Percentiles rank a stretch among this genome's conserved stretches.
Conservation (phyloP, 2,329 filamentous ascomycete genomes). For the Apiospora marii region DNA sequence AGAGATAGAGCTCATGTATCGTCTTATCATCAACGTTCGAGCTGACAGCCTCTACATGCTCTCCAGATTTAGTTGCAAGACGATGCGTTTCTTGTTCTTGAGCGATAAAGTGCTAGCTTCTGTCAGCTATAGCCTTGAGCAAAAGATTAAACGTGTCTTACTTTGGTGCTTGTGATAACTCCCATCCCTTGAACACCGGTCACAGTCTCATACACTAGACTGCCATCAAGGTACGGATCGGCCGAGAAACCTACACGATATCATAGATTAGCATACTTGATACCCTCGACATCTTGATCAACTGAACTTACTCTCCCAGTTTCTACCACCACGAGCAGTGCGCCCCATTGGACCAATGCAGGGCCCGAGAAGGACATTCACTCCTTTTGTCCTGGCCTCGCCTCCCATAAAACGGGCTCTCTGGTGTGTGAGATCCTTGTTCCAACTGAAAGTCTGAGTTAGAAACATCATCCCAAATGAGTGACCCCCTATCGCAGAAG, state of each 20-base stretch:
- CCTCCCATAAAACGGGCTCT: conserved; percentile 70
- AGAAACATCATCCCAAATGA: background rate
- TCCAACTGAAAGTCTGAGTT: conserved; percentile 58
- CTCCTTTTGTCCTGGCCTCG: conserved; percentile 71
- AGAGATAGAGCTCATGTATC: conserved; percentile 70
- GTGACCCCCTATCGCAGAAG: background rate
- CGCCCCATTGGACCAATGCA: conserved; percentile 64
- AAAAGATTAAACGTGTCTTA: background rate
- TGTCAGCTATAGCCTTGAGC: conserved; percentile 51
- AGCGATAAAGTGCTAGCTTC: conserved; percentile 69
- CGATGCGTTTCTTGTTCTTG: conserved; percentile 74
- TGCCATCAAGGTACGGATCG: conserved; percentile 67
- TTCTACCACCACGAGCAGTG: conserved; percentile 59
- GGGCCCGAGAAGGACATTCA: conserved; percentile 73
- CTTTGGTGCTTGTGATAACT: conserved; percentile 34
- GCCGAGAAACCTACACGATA: conserved; percentile 30
- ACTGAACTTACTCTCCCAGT: conserved; percentile 52
- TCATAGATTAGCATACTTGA: background rate
- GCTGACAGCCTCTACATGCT: conserved; percentile 54
- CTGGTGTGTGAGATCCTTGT: conserved; percentile 66
- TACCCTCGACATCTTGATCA: background rate
- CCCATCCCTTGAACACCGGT: conserved; percentile 48
- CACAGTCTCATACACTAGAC: conserved; percentile 58
- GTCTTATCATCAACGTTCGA: conserved; percentile 67
- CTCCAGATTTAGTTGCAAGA: conserved; percentile 59